A percentile compares a stretch with the other conserved stretches of the same genome.
Evolutionary conservation across 1,284 basidiomycete genomes (phyloP).

Genomic region (Chondrostereum purpureum): DNA sequence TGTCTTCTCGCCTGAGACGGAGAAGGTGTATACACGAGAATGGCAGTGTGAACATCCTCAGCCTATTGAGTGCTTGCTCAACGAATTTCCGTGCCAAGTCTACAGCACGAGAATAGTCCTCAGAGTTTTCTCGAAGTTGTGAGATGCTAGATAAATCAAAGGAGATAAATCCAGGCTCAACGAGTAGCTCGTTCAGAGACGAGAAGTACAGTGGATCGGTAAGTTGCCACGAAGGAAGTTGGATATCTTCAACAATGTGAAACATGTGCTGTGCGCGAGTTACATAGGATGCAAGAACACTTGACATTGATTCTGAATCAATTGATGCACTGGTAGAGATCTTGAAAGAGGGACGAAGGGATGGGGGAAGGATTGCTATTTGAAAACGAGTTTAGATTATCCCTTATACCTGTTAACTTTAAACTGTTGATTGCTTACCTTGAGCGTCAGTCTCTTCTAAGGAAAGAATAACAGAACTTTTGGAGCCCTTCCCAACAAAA

Average conservation of each 20-base stretch:
- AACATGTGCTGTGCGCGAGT: slow-evolving; percentile 54
- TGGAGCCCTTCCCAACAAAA: slow-evolving; percentile 52
- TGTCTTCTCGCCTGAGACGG: slow-evolving; percentile 28
- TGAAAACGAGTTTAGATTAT: slow-evolving; percentile 1
- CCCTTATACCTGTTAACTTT: neutral
- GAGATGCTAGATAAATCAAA: slow-evolving; percentile 49
- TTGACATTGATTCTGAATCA: slow-evolving; percentile 32
- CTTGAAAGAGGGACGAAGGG: slow-evolving; percentile 38
- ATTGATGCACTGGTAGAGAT: slow-evolving; percentile 23
- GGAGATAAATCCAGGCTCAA: slow-evolving; percentile 46
- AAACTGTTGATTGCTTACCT: slow-evolving; percentile 33
- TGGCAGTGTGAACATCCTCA: slow-evolving; percentile 38
- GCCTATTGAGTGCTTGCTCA: slow-evolving; percentile 28
- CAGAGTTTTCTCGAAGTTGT: slow-evolving; percentile 37
- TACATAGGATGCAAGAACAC: slow-evolving; percentile 48
- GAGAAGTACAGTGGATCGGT: slow-evolving; percentile 22
- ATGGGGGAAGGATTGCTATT: slow-evolving; percentile 44
- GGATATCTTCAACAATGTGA: slow-evolving; percentile 40
- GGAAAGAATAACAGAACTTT: slow-evolving; percentile 47
- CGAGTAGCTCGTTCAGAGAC: slow-evolving; percentile 39
- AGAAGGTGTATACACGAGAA: slow-evolving; percentile 40
- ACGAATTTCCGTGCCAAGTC: slow-evolving; percentile 39
- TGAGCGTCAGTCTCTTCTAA: slow-evolving; percentile 50
- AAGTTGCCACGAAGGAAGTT: slow-evolving; percentile 10
- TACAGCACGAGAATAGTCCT: slow-evolving; percentile 44